phyloP scores from a whole-genome alignment of 2,329 filamentous ascomycete species.

The Elsinoe batatas region DNA sequence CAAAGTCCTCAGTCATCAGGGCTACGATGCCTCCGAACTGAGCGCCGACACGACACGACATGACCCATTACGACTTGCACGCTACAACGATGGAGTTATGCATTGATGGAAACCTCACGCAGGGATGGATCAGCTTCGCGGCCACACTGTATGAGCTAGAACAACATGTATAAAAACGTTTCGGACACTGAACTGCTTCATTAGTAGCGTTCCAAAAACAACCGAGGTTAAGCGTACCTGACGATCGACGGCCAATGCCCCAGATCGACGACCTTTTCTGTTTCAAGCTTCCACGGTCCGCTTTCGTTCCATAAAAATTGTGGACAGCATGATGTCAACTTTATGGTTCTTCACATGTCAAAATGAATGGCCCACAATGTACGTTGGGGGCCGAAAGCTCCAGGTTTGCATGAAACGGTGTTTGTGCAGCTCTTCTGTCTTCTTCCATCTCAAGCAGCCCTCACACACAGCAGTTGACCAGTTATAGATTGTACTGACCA shows the following conservation, averaged over 20 bases:
- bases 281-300: slow-evolving; percentile 7
- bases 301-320: not conserved
- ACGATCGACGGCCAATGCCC: not conserved
- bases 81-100: not conserved
- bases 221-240: not conserved
- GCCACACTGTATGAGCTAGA: not conserved
- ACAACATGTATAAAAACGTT: not conserved
- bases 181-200: not conserved
- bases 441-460: not conserved
- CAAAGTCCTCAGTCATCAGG: slow-evolving; percentile 2
- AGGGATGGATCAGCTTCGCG: not conserved
- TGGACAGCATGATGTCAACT: not conserved
- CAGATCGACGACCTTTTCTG: not conserved
- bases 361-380: not conserved
- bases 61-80: not conserved
- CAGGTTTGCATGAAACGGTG: not conserved
- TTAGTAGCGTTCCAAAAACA: not conserved
- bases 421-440: not conserved
- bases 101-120: not conserved
- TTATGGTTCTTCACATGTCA: slow-evolving; percentile 5
- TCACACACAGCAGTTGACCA: too few species aligned
- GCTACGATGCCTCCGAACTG: not conserved
- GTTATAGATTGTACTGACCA: not conserved
- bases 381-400: not conserved
- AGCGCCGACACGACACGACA: not conserved